A percentile compares a stretch with the other conserved stretches of the same genome.
Evolutionary conservation across 208 protist genomes (phyloP).

Genomic region (Endotrypanum monterogeii): DNA sequence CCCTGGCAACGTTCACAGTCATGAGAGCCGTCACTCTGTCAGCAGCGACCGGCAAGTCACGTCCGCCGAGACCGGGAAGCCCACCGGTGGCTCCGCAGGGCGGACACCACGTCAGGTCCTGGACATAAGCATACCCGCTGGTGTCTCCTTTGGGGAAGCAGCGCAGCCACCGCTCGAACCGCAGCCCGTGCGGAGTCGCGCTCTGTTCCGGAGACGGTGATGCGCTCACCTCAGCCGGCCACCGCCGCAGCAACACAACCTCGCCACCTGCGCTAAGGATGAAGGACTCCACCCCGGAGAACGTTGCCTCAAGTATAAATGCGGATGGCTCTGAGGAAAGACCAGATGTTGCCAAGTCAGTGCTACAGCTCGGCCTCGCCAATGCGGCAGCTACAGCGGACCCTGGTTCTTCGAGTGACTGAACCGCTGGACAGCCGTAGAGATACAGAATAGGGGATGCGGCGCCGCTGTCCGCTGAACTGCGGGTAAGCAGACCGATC

Average conservation of each 20-base stretch:
- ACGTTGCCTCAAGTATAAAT: conserved; percentile 52
- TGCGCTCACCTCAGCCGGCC: not conserved
- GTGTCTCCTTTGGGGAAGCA: conserved; percentile 38
- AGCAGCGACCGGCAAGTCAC: not conserved
- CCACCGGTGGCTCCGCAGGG: conserved; percentile 9
- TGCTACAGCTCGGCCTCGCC: not conserved
- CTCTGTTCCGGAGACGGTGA: not conserved
- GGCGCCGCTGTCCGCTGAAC: not conserved
- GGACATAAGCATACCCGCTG: conserved; percentile 31
- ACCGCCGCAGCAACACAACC: conserved; percentile 44
- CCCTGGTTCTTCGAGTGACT: conserved; percentile 12
- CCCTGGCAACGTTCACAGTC: conserved; percentile 20
- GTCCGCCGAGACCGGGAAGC: not conserved
- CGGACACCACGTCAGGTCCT: conserved; percentile 37
- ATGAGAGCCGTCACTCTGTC: conserved; percentile 22
- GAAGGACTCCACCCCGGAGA: conserved; percentile 59
- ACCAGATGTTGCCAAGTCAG: not conserved
- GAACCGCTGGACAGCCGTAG: conserved; percentile 60
- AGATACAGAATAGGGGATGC: conserved; percentile 37
- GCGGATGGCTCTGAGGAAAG: not conserved
- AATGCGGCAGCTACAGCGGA: not conserved
- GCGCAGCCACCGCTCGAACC: conserved; percentile 60
- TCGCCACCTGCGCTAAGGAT: conserved; percentile 52
- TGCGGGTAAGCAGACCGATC: conserved; percentile 31
- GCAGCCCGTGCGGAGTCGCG: conserved; percentile 2